Percentiles rank a stretch among this genome's conserved stretches.
Evolutionary conservation across 768 basidiomycete species (phyloP).

Genomic region (Megacollybia marginata): DNA sequence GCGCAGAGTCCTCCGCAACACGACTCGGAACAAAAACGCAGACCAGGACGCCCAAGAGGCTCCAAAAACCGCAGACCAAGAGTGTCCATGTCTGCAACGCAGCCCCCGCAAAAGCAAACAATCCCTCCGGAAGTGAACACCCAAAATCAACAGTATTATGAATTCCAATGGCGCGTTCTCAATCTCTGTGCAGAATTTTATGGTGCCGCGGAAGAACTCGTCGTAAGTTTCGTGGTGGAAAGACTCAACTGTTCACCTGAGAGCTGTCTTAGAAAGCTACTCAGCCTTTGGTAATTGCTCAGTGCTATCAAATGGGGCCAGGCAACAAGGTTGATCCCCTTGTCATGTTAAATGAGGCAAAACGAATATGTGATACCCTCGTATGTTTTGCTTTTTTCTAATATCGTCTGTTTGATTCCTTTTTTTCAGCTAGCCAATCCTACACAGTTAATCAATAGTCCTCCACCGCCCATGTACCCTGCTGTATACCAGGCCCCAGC

Average conservation of each 20-base stretch:
- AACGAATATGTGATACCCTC: conserved; percentile 69
- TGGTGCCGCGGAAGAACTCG: conserved; percentile 75
- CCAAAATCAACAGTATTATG: conserved; percentile 74
- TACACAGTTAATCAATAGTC: conserved; percentile 55
- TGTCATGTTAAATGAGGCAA: conserved; percentile 67
- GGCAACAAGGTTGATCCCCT: conserved; percentile 66
- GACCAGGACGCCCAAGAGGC: conserved; percentile 72
- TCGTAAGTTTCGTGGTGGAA: conserved; percentile 42
- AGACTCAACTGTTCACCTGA: conserved; percentile 4
- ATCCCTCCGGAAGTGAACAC: conserved; percentile 36
- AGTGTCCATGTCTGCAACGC: conserved; percentile 1
- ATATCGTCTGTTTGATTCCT: not conserved
- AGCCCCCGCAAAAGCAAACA: conserved; percentile 10
- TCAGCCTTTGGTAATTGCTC: conserved; percentile 66
- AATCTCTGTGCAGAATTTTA: conserved; percentile 84
- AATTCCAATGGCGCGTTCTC: conserved; percentile 80
- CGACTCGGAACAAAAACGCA: conserved; percentile 50
- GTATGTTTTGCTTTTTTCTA: too few species aligned
- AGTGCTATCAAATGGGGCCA: conserved; percentile 73
- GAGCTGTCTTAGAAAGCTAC: conserved; percentile 39
- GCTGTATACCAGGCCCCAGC: conserved; percentile 29
- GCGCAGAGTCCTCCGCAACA: conserved; percentile 8
- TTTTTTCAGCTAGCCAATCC: conserved; percentile 62
- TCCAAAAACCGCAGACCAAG: conserved; percentile 64
- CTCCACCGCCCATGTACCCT: conserved; percentile 55